These are phyloP conservation scores for Alternaria brassicae DNA, from an alignment of 2,329 filamentous ascomycete genomes.

Conservation along the genomic window DNA sequence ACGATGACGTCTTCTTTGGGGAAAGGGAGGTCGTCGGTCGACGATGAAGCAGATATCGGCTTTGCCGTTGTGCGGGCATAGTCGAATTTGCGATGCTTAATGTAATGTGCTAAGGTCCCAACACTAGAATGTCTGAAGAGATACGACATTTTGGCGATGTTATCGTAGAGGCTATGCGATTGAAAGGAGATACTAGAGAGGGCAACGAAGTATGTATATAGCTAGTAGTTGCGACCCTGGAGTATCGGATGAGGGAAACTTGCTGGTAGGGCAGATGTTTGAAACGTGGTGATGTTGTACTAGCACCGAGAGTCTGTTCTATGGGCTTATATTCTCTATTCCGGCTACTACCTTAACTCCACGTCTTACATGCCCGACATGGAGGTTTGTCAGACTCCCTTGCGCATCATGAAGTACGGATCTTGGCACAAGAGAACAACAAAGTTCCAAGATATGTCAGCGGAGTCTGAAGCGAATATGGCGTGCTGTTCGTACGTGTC, in stretches of 20 bases:
- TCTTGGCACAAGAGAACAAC: not conserved
- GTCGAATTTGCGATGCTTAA: conserved; percentile 30
- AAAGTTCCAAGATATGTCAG: not conserved
- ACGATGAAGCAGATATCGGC: conserved; percentile 24
- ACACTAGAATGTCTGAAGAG: conserved; percentile 29
- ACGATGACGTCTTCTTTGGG: conserved; percentile 2
- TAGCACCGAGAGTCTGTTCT: not conserved
- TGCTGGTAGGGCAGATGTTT: not conserved
- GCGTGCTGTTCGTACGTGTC: not conserved
- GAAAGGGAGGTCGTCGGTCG: conserved; percentile 28
- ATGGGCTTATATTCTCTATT: not conserved
- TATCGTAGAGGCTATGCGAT: not conserved
- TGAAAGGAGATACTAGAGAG: not conserved
- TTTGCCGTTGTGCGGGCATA: conserved; percentile 25
- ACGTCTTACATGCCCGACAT: not conserved
- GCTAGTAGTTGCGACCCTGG: not conserved
- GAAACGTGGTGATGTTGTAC: not conserved
- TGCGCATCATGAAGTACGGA: not conserved
- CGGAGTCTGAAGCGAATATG: not conserved
- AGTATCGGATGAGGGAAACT: not conserved
- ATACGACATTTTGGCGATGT: conserved; percentile 28
- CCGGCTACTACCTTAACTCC: not conserved
- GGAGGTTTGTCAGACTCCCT: conserved; percentile 1
- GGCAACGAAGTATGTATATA: not conserved
- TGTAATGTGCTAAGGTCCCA: conserved; percentile 27